A percentile compares a stretch with the other conserved stretches of the same genome.
These are phyloP conservation scores for Hortiboletus campestris DNA, from an alignment of 768 basidiomycete genomes.

Conservation along the genomic window DNA sequence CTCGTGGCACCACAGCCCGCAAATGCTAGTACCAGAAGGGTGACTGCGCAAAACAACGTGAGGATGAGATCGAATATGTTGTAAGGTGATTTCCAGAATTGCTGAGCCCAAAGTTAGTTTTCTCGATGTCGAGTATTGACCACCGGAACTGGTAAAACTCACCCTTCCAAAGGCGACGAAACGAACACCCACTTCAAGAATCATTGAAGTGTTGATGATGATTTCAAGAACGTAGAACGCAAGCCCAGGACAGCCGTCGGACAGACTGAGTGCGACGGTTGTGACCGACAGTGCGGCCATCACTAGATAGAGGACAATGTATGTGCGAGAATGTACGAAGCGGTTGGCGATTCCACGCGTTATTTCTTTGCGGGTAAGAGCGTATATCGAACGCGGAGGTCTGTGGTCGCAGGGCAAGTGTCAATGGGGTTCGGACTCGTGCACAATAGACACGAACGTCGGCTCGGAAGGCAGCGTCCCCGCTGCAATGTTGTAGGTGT, in stretches of 20 bases:
- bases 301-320: slow-evolving; percentile 83
- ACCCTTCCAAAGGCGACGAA: slow-evolving; percentile 93
- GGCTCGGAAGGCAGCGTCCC: slow-evolving; percentile 29
- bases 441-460: slow-evolving; percentile 28
- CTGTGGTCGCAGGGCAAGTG: slow-evolving; percentile 38
- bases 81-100: slow-evolving; percentile 96
- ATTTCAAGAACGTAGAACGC: slow-evolving; percentile 88
- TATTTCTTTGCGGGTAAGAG: slow-evolving; percentile 80
- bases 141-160: slow-evolving; percentile 30
- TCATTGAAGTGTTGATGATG: slow-evolving; percentile 89
- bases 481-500: slow-evolving; percentile 35
- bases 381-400: slow-evolving; percentile 78
- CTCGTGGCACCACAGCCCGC: slow-evolving; percentile 80
- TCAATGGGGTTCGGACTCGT: slow-evolving; percentile 10
- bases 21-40: slow-evolving; percentile 83
- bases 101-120: slow-evolving; percentile 43
- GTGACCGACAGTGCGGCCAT: slow-evolving; percentile 88
- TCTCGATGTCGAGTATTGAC: not conserved
- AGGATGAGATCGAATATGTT: slow-evolving; percentile 87
- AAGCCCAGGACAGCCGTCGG: slow-evolving; percentile 82
- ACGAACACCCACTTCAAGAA: slow-evolving; percentile 87
- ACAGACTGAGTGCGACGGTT: slow-evolving; percentile 79
- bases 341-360: slow-evolving; percentile 84
- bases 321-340: slow-evolving; percentile 83
- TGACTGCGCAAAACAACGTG: slow-evolving; percentile 86